Evolutionary conservation across 345 rosid species (phyloP), one percentile per base, ranked within the genome.

Genomic region (Draba incana): DNA sequence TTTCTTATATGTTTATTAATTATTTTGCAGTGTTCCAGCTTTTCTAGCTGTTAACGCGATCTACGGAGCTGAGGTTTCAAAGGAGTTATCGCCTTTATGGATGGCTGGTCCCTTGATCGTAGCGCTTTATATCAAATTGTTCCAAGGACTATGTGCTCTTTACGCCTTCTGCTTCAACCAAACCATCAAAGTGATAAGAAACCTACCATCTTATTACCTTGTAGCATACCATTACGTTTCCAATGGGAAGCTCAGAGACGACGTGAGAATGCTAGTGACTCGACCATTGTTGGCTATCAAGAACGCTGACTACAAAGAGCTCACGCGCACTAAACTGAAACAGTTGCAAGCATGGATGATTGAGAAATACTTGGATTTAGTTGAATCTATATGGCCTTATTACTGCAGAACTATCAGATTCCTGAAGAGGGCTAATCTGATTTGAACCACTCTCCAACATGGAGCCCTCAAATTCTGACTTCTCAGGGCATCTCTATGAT

Each of bases 401-500:
- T 90, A 93, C 78, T 93, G 98, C 79, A 81, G 94, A 79, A 87
- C 97, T 41, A 84, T 93, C 81, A 83, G 98, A 76, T 93, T 90
- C 78, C 81, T 93, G 24, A 93, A 93, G 82, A 93, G 86, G 83
- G 96, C 96, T 64, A 87, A 90, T 78, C 77, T 93, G 59, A 82
- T 93, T 54, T 89, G 63, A 76, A 38, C 53, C 42, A 61, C 47
- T 67, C 20, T n/a, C 16, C 45, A 28, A 28, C 63, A 35, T 61
- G 46, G 28, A 68, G 44, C 5, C 50, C 62, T 48, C 68, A 66
- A 23, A 42, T 58, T 59, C 63, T 27, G 59, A 61, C 62, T 60
- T 61, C 67, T 60, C 51, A 33, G 47, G 39, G 58, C 38, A 39
- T 56, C 65, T 52, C 48, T 64, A 28, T 66, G 72, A 60, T 74